A percentile compares a stretch with the other conserved stretches of the same genome.
Conservation (phyloP, 495 filamentous ascomycete genomes). For the Rhypophila decipiens region DNA sequence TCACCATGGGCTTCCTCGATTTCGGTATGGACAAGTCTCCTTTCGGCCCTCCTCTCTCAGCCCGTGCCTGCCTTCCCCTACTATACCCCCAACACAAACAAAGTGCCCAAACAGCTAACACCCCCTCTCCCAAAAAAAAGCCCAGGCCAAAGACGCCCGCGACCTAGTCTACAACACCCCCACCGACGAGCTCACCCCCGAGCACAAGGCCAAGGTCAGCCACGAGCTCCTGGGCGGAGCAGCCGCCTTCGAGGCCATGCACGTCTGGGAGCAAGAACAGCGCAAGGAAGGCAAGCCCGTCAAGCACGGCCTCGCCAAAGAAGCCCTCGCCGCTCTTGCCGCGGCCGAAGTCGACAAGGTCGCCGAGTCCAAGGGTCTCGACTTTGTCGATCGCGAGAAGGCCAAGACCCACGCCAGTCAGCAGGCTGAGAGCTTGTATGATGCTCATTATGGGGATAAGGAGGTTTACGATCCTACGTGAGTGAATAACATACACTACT, state of each 20-base stretch:
- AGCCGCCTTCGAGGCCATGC: slow-evolving; percentile 74
- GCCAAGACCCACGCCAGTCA: slow-evolving; percentile 61
- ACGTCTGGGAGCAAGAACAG: slow-evolving; percentile 71
- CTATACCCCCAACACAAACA: neutral
- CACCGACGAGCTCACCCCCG: slow-evolving; percentile 10
- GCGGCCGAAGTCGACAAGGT: slow-evolving; percentile 74
- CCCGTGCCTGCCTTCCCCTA: neutral
- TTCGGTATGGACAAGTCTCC: slow-evolving; percentile 23
- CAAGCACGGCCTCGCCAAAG: slow-evolving; percentile 71
- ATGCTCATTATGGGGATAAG: slow-evolving; percentile 46
- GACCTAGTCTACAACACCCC: slow-evolving; percentile 52
- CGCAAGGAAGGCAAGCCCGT: slow-evolving; percentile 65
- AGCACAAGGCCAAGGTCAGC: slow-evolving; percentile 57
- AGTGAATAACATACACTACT: slow-evolving; percentile 14
- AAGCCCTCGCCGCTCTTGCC: slow-evolving; percentile 62
- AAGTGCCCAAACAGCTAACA: neutral
- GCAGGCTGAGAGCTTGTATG: slow-evolving; percentile 59
- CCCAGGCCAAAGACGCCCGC: slow-evolving; percentile 45
- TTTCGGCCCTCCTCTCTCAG: neutral
- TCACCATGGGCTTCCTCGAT: slow-evolving; percentile 31
- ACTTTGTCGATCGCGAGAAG: slow-evolving; percentile 59
- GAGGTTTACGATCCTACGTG: slow-evolving; percentile 48
- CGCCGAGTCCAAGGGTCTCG: slow-evolving; percentile 70
- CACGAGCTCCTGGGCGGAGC: slow-evolving; percentile 73
- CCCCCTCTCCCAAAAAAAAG: neutral